These are phyloP conservation scores for Orbilia blumenaviensis DNA, from an alignment of 2,329 filamentous ascomycete genomes.

Conservation along the genomic window DNA sequence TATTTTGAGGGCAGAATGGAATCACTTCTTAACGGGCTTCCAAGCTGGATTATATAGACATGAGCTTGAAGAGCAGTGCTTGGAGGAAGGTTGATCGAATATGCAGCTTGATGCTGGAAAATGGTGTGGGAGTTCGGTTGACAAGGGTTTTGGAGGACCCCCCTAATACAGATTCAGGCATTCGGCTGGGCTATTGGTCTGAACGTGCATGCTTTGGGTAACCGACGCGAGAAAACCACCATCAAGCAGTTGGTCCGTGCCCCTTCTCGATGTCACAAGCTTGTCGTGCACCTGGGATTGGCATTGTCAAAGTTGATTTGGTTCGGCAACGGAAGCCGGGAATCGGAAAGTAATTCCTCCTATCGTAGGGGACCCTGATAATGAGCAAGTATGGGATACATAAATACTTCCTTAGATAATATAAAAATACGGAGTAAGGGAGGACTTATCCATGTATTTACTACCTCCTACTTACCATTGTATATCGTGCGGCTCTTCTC, in stretches of 20 bases:
- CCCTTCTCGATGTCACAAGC: conserved; percentile 25
- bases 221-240: conserved; percentile 51
- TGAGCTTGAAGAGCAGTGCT: conserved; percentile 17
- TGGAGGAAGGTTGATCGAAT: conserved; percentile 32
- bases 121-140: conserved; percentile 53
- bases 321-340: conserved; percentile 4
- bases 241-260: conserved; percentile 52
- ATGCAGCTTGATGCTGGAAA: conserved; percentile 51
- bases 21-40: conserved; percentile 19
- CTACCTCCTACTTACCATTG: no score
- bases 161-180: conserved; percentile 54
- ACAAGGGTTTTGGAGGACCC: conserved; percentile 49
- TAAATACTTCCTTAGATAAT: no score
- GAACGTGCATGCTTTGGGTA: conserved; percentile 54
- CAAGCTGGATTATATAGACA: conserved; percentile 50
- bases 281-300: background rate
- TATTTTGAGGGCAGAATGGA: conserved; percentile 1
- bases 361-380: no score
- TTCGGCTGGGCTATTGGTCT: conserved; percentile 52
- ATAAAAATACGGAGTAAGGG: no score
- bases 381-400: no score
- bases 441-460: no score
- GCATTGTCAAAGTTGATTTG: background rate
- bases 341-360: background rate
- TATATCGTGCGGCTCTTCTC: no score